Base-by-base conservation (phyloP, 164 flowering plant species). In the Dillenia turbinata region DNA sequence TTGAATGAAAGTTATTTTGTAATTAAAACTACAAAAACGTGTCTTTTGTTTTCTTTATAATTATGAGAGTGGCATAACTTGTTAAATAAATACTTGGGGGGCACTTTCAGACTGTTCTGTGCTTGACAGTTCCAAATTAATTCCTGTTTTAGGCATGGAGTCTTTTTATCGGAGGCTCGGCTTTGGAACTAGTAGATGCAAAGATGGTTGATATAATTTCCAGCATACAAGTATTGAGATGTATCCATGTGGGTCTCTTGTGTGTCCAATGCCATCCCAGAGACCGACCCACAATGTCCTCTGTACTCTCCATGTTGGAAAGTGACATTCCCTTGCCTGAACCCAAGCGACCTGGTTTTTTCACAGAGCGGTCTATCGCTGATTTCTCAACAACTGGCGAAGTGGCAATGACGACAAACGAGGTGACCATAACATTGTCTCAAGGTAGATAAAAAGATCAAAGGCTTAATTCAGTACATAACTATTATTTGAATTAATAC, bases 211-310 rank as follows among this genome's bases (percentile, higher is more conserved):
- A 19, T 10, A 53, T 61, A 4, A 17, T n/a, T 15, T 3, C 19
- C 52, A 16, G 5, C 8, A 40, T 54, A 10, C 56, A 71, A 15
- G 60, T 67, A 2, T 49, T 52, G 9, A 49, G 71, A 54, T 44
- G 49, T 2, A 67, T 67, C 12, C 71, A 71, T 4, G 62, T 71
- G 40, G 68, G 75, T 5, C 40, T 71, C 12, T 55, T 71, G 22
- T 63, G 71, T 12, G 75, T 71, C 14, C 75, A 71, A 47, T 46
- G 59, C 16, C 2, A 19, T 24, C 65, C 75, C 22, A 68, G 62
- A 53, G 68, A 71, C 44, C 46, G 75, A 44, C 71, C 75, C 10
- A 26, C 40, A 33, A 33, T 33, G 40, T 33, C 40, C 40, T 33
- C 40, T 33, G 40, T 33, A 33, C 40, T 4, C 7, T 33, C 40